Evolutionary conservation across 1,284 basidiomycete genomes (phyloP), one percentile per base, ranked within the genome.

Genomic region (Wallemia ichthyophaga): DNA sequence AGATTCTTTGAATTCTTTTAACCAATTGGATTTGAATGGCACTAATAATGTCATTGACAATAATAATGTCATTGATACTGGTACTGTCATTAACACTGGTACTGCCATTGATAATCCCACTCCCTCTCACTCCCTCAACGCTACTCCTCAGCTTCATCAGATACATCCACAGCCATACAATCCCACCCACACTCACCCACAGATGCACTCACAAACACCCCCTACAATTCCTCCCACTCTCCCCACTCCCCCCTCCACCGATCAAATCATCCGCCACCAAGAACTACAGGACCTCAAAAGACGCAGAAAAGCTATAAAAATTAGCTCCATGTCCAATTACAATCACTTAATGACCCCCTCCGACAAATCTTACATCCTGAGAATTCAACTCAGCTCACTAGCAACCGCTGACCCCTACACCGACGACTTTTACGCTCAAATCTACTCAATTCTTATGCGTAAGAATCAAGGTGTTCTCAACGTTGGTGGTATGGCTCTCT

Each of bases 321-420:
- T 89, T 63, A 79, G 81, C 26, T 78, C 83, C 64, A 88, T 89
- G 83, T 79, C 88, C 60, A 82, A 84, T 64, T 89, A 94, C 71
- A 99, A 98, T 69, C 91, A 96, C 68, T 76, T 96, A 60, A 99
- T 99, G 94, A 88, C 85, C 0, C 85, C 89, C 69, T 92, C 87
- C 17, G 94, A 99, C 75, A 98, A 98, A 73, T 94, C 98, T 68
- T 99, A 98, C 69, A 98, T 99, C 71, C 98, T 94, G 24, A 82
- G 94, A 37, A 98, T 99, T 62, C 94, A 99, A 71, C 86, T 99
- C 56, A 95, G 89, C 1, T 92, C 98, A 68, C 81, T 98, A 27
- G 88, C 95, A 57, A 86, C 87, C 1, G 81, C 85, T 65, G 94
- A 98, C 72, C 94, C 94, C 0, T 96, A 94, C 70, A 79, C 86